A percentile compares a stretch with the other conserved stretches of the same genome.
These are phyloP conservation scores for Cicer cuneatum DNA, from an alignment of 306 rosid genomes.

Conservation along the genomic window DNA sequence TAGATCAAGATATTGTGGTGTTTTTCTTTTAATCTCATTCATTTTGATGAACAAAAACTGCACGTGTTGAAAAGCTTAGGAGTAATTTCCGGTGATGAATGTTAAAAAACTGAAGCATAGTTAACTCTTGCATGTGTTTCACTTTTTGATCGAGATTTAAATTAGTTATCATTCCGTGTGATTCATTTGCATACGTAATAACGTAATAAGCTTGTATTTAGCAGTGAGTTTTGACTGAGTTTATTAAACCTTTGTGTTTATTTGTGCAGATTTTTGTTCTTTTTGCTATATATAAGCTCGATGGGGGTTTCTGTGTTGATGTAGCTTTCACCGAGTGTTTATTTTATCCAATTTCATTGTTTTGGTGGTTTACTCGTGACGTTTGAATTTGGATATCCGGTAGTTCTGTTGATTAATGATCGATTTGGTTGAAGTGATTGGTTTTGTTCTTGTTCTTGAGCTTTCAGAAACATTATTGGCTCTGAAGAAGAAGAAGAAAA, in stretches of 20 bases:
- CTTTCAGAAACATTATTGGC: conserved; percentile 39
- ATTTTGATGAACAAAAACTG: neutral
- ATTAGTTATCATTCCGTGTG: neutral
- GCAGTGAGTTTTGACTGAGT: conserved; percentile 13
- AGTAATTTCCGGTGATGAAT: neutral
- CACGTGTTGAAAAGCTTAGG: neutral
- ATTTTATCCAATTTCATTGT: neutral
- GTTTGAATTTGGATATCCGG: neutral
- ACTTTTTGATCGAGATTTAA: neutral
- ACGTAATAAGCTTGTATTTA: neutral
- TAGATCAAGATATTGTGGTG: neutral
- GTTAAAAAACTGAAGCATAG: conserved; percentile 6
- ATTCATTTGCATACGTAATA: neutral
- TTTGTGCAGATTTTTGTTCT: conserved; percentile 53
- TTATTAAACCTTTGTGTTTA: neutral
- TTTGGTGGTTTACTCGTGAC: conserved; percentile 21
- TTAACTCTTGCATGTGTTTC: neutral
- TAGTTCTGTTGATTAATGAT: conserved; percentile 59
- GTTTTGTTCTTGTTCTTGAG: conserved; percentile 13
- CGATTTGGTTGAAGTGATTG: conserved; percentile 42
- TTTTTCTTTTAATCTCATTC: neutral
- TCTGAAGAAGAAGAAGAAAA: conserved; percentile 61
- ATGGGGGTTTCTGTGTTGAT: conserved; percentile 48
- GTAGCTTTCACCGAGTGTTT: conserved; percentile 28
- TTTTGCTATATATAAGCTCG: conserved; percentile 34